Base-by-base conservation (phyloP, 371 early-diverging fungal species). In the Lichtheimia corymbifera region DNA sequence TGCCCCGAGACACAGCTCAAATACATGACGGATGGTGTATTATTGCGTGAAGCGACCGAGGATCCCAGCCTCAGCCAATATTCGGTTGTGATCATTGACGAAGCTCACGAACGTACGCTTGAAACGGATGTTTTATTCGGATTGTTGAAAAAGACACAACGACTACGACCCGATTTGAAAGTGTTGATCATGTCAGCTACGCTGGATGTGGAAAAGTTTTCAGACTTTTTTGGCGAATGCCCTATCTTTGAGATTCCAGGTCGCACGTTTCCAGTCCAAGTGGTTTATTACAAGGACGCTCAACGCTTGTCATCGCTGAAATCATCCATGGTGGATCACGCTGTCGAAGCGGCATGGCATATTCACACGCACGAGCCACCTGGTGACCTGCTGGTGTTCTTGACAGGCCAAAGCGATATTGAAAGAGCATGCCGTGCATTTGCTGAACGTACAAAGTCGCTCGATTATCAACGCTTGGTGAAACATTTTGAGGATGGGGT, bases 71-170 rank as follows among this genome's bases (percentile, higher is more conserved):
- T 92, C 0, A 61, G 58, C 2, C 80, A 84, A 17, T 94, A 94
- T 58, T 87, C 89, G 27, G 73, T 91, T 7, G 83, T 99, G 18
- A 71, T 95, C 11, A 82, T 94, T 14, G 98, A 97, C 70, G 98
- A 97, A 79, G 97, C 97, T 1, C 99, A 99, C 72, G 99, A 99
- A 76, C 84, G 98, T 50, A 91, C 89, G 0, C 74, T 95, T 1
- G 95, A 96, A 59, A 97, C 97, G 0, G 99, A 99, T 64, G 84
- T 99, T 6, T 67, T 97, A 4, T 88, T 99, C 67, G 96, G 95
- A 3, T 72, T 95, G 42, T 71, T 96, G 43, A 89, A 90, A 60
- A 64, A 84, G 64, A 82, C 87, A 49, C 80, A 73, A 62, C 59
- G 73, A 30, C 41, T 77, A 53, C 70, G 83, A n/a, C 74, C 76